These are phyloP conservation scores for Juglanconis juglandina DNA, from an alignment of 2,329 filamentous ascomycete genomes.

Conservation along the genomic window DNA sequence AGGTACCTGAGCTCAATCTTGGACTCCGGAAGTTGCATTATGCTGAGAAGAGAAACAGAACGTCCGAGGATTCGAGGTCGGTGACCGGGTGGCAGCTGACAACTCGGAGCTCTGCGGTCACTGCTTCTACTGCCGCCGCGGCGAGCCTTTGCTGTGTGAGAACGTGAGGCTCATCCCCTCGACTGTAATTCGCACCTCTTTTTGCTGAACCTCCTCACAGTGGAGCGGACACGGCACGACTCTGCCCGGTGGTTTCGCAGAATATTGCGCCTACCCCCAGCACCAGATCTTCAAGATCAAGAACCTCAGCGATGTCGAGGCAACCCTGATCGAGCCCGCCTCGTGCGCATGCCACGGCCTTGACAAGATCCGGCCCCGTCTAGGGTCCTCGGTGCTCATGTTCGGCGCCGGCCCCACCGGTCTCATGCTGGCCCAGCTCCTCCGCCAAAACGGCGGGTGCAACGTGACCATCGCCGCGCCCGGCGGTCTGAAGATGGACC, in stretches of 20 bases:
- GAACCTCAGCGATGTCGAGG: conserved; percentile 65
- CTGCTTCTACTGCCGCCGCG: conserved; percentile 71
- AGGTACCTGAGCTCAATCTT: neutral
- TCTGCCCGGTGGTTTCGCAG: conserved; percentile 68
- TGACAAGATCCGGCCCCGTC: conserved; percentile 64
- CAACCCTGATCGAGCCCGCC: conserved; percentile 66
- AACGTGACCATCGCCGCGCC: conserved; percentile 68
- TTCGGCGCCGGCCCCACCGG: conserved; percentile 67
- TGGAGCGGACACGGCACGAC: conserved; percentile 66
- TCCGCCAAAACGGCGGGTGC: conserved; percentile 64
- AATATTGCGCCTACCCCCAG: conserved; percentile 57
- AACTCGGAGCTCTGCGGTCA: conserved; percentile 66
- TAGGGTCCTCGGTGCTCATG: conserved; percentile 63
- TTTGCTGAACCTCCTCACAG: conserved; percentile 20
- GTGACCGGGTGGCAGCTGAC: conserved; percentile 62
- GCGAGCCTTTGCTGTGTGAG: conserved; percentile 66
- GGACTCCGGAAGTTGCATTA: neutral
- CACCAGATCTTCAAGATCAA: conserved; percentile 61
- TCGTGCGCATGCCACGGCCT: conserved; percentile 69
- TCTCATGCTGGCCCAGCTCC: conserved; percentile 59
- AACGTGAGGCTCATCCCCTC: conserved; percentile 34
- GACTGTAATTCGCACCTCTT: neutral
- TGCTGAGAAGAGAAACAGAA: conserved; percentile 30
- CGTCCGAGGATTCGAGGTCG: conserved; percentile 58
- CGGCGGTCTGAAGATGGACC: conserved; percentile 66